Base-by-base conservation (phyloP, 2,329 filamentous ascomycete species). In the Sclerotinia minor region DNA sequence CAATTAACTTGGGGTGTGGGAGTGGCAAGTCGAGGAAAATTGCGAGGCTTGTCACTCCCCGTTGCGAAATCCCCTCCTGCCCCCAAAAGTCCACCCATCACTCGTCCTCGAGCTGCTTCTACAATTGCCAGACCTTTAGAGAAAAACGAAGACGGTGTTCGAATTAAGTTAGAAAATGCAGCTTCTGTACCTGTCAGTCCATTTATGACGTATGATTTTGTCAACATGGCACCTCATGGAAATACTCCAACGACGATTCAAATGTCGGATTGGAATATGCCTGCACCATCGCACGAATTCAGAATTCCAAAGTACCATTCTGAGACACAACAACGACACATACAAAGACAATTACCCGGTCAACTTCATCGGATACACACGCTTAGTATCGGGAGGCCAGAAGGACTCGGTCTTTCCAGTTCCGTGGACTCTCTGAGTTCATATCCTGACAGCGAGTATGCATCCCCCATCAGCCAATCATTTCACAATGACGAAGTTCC, bases 1-100 rank as follows among this genome's bases (percentile, higher is more conserved):
- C 94, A 94, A 74, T 84, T 98, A 79, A 98, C 94, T 58, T 98
- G 94, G 94, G 93, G 93, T 53, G 92, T 97, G 59, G 94, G 94
- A 64, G 94, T 98, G 69, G 94, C 94, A 67, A 97, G 94, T 80
- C 89, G 94, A 76, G 94, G 94, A 77, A 98, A 98, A 83, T 87
- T 98, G 71, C 88, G 94, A 70, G 94, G 94, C 50, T 83, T 97
- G 73, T 94, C 94, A 67, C 82, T 96, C 68, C 87, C 87, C 68
- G 84, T 89, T 70, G 87, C 86, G 67, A 88, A 87, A 77, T 84
- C 85, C 21, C 79, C 84, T 29, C 80, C 83, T 2, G 79, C 80
- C 3, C 79, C 81, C 9, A 75, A 72, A 66, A 78, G 75, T 64
- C 76, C 76, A 19, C 71, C 75, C n/a, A 52, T 68, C 29, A 71